Base-by-base conservation (phyloP, 2,329 filamentous ascomycete species). In the Cercospora sp. region DNA sequence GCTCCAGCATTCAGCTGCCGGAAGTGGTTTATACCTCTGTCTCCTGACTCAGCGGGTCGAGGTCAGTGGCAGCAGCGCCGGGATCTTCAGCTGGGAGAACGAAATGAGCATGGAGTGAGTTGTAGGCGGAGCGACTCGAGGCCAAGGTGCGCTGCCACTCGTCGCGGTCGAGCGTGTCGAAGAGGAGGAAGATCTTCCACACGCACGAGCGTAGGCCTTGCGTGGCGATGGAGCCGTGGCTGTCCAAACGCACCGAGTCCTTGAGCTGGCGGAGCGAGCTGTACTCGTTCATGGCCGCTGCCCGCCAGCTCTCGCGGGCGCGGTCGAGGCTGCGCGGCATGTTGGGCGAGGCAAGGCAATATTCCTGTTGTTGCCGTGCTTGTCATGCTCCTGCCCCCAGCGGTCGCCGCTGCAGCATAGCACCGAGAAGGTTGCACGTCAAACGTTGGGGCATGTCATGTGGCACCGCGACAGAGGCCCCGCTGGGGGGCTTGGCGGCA, bases 161-260 rank as follows among this genome's bases (percentile, higher is more conserved):
- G 49, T 85, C 82, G 32, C 85, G 83, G 63, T 90, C 85, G 9
- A 89, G 82, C 62, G 86, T 86, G 71, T 90, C 88, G 77, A 93
- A 94, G 32, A 97, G 84, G 57, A 97, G 83, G 78, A 97, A 97
- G 43, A 88, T 87, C 88, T 97, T 97, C 94, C 94, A 98, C 91
- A 97, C 43, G 96, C 86, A 3, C n/a, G 94, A 97, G 66, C 94
- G 89, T 71, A 93, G 87, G 13, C 92, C 93, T 30, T 61, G 72
- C 26, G 70, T 71, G 26, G 70, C 72, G 43, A 67, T 62, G 9
- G 72, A 73, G 16, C 65, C 61, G 55, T 69, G 67, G 26, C 67
- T 70, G 24, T 75, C 72, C 26, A 77, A 68, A 5, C 75, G 77
- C 8, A 78, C 74, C 10, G 74, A 74, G 37, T 74, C 71, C 51